Base-by-base conservation (phyloP, 1,139 yeast species). In the Taiozyma sp. region DNA sequence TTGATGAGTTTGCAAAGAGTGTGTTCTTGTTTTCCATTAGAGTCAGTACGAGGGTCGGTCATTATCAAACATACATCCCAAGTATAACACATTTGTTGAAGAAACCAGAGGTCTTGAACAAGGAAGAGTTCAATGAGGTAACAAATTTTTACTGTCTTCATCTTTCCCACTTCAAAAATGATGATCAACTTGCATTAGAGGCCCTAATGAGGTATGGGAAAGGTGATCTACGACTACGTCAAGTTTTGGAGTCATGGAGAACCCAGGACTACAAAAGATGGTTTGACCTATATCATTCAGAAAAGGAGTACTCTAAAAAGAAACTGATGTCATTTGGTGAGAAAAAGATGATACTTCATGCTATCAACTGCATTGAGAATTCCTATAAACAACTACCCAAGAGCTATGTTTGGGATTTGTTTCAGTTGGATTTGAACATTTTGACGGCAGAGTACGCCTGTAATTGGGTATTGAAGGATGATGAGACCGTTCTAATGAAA, bases 21-120 rank as follows among this genome's bases (percentile, higher is more conserved):
- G 85, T 81, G n/a, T 78, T 73, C 56, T 53, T 81, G 44, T 74
- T 72, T 50, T 80, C 85, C 0, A 69, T 77, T 6, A 62, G 82
- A 45, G 67, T 79, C 4, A 67, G 82, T 0, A 65, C 79, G 0
- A 66, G 72, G 5, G 63, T 75, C 6, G 81, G 81, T 3, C 79
- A 78, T 55, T 76, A 78, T 56, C 82, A 80, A 53, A 77, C 86
- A 0, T 82, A 80, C 56, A 55, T 81, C 1, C 85, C 87, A 1
- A 71, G 82, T 46, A 75, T 80, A 8, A 64, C 64, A 42, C 75
- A 72, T 56, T 62, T 80, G 13, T 62, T 80, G 43, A 59, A 47
- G 28, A 30, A 53, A 13, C 6, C 46, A 16, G 49, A 44, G 0
- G 48, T 68, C 1, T 59, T 79, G 22, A 53, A 58, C 1, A 47